A percentile compares a stretch with the other conserved stretches of the same genome.
phyloP scores from a whole-genome alignment of 768 basidiomycete species.

The Lentinus brumalis region DNA sequence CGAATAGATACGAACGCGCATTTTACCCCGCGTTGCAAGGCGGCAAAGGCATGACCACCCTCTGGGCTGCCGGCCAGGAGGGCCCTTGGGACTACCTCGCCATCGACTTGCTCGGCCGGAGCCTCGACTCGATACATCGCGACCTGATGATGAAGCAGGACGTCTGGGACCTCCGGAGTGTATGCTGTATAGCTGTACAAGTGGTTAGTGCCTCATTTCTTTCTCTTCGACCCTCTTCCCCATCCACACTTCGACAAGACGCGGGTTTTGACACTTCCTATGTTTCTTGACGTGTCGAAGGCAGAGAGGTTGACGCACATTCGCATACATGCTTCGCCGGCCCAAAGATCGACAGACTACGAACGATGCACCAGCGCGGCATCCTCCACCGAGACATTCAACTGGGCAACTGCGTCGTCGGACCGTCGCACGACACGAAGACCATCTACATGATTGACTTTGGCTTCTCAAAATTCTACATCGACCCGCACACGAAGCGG shows the following conservation, averaged over 20 bases:
- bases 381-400: constrained; percentile 80
- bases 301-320: too few species aligned
- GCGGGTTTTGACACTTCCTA: background rate
- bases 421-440: constrained; percentile 56
- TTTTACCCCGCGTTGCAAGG: constrained; percentile 75
- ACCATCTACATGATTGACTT: constrained; percentile 85
- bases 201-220: constrained; percentile 48
- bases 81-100: constrained; percentile 50
- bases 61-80: constrained; percentile 54
- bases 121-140: constrained; percentile 64
- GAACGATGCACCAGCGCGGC: constrained; percentile 74
- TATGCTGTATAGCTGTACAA: constrained; percentile 77
- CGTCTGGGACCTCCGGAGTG: constrained; percentile 67
- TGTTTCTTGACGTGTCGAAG: too few species aligned
- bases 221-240: constrained; percentile 1
- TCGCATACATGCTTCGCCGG: background rate
- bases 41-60: constrained; percentile 69
- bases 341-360: constrained; percentile 64
- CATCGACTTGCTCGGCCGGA: constrained; percentile 74
- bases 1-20: constrained; percentile 68
- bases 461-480: constrained; percentile 79
- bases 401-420: constrained; percentile 74
- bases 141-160: constrained; percentile 48
- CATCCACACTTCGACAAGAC: background rate
- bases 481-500: constrained; percentile 62